Conservation (phyloP, 805 yeast genomes). For the Candida maesae region DNA sequence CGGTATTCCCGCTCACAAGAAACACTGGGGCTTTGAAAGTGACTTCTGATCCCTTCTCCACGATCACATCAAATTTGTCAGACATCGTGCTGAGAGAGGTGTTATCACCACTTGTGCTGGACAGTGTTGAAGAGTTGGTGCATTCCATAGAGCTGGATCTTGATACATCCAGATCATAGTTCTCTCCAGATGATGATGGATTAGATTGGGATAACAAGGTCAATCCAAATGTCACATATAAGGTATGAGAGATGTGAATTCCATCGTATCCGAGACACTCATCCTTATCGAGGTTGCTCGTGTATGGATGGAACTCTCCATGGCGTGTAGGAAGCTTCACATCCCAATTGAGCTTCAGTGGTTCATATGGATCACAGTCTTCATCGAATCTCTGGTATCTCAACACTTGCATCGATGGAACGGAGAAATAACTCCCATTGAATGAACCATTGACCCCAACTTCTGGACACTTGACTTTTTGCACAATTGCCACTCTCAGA, state of each 20-base stretch:
- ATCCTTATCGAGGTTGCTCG: conserved; percentile 10
- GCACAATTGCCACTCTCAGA: conserved; percentile 14
- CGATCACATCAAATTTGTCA: conserved; percentile 6
- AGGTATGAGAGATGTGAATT: conserved; percentile 14
- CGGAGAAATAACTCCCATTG: background rate
- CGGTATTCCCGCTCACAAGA: conserved; percentile 6
- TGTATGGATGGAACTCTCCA: conserved; percentile 16
- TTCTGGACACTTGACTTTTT: conserved; percentile 17
- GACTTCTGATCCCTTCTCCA: conserved; percentile 9
- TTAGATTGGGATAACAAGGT: conserved; percentile 3
- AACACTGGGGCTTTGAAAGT: conserved; percentile 17
- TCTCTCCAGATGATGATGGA: background rate
- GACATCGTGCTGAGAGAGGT: conserved; percentile 6
- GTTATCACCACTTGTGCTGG: background rate
- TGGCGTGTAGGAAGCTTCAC: conserved; percentile 10
- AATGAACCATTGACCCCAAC: background rate
- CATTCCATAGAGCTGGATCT: conserved; percentile 4
- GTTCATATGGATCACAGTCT: conserved; percentile 7
- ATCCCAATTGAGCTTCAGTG: conserved; percentile 7
- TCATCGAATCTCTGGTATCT: background rate
- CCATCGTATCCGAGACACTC: background rate
- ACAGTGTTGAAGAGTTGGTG: background rate
- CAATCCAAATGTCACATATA: conserved; percentile 11
- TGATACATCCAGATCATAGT: conserved; percentile 1
- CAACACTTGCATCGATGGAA: background rate